Percentiles rank a stretch among this genome's conserved stretches.
Conservation (phyloP, 1,284 basidiomycete species). For the Neolentinus lepideus region DNA sequence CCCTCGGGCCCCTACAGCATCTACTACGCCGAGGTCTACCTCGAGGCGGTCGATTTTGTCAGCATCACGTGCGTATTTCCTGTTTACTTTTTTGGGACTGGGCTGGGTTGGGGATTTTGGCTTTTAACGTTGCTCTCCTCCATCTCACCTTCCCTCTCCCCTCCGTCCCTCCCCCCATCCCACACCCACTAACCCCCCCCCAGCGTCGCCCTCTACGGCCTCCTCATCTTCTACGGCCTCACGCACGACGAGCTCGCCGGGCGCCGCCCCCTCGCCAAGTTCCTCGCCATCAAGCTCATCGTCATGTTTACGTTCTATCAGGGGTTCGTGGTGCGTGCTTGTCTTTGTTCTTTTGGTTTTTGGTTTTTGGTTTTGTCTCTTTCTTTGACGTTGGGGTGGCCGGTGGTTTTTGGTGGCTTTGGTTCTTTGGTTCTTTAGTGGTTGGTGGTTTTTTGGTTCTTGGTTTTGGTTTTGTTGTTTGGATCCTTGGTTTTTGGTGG, state of each 20-base stretch:
- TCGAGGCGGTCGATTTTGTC: slow-evolving; percentile 65
- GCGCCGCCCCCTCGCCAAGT: slow-evolving; percentile 76
- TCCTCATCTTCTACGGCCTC: slow-evolving; percentile 77
- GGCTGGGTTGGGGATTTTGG: too few species aligned
- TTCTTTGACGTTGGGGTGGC: too few species aligned
- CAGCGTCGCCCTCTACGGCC: slow-evolving; percentile 73
- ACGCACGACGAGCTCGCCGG: slow-evolving; percentile 72
- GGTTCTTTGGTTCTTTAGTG: too few species aligned
- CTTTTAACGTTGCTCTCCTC: too few species aligned
- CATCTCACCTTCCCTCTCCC: too few species aligned
- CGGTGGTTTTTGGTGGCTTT: too few species aligned
- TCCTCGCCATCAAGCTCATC: slow-evolving; percentile 77
- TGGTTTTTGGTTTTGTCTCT: too few species aligned
- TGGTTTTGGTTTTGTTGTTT: too few species aligned
- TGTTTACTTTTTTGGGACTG: not conserved
- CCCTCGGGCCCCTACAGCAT: slow-evolving; percentile 49
- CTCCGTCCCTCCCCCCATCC: too few species aligned
- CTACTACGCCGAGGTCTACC: slow-evolving; percentile 65
- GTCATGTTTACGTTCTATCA: slow-evolving; percentile 86
- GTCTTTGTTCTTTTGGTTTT: not conserved
- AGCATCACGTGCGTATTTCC: slow-evolving; percentile 58
- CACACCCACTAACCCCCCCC: too few species aligned
- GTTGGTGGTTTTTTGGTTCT: too few species aligned
- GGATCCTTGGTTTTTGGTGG: too few species aligned
- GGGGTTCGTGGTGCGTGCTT: slow-evolving; percentile 51